Evolutionary conservation across 805 yeast genomes (phyloP).

Genomic region (Cyberlindnera euphorbiae): DNA sequence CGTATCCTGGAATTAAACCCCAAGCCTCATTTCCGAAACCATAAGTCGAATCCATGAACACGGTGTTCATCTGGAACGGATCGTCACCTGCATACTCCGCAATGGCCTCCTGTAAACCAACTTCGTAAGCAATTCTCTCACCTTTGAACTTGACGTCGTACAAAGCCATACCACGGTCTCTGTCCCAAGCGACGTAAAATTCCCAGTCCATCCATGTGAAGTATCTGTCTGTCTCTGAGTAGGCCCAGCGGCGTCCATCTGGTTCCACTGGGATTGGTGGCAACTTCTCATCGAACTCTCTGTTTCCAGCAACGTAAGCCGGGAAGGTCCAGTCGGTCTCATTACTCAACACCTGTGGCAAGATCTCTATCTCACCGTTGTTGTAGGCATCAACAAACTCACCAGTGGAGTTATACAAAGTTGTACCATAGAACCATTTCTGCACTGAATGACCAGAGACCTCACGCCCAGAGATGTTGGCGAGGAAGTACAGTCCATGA

Average conservation of each 20-base stretch:
- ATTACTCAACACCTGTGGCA: slow-evolving; percentile 13
- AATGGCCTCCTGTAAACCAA: slow-evolving; percentile 28
- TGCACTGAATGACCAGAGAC: slow-evolving; percentile 10
- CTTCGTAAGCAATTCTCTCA: slow-evolving; percentile 26
- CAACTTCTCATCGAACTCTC: slow-evolving; percentile 22
- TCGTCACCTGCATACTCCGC: slow-evolving; percentile 30
- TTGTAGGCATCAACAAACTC: slow-evolving; percentile 24
- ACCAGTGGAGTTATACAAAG: slow-evolving; percentile 20
- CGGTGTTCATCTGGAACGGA: slow-evolving; percentile 27
- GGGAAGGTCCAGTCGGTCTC: slow-evolving; percentile 12
- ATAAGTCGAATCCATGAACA: slow-evolving; percentile 24
- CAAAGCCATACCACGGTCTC: slow-evolving; percentile 25
- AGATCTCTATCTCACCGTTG: slow-evolving; percentile 15
- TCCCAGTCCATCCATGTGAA: slow-evolving; percentile 30
- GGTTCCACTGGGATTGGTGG: slow-evolving; percentile 25
- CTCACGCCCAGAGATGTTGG: slow-evolving; percentile 23
- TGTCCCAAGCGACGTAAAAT: slow-evolving; percentile 23
- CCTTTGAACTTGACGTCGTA: slow-evolving; percentile 27
- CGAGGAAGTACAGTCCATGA: slow-evolving; percentile 21
- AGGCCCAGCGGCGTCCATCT: slow-evolving; percentile 28
- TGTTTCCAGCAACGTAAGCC: slow-evolving; percentile 16
- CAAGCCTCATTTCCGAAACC: slow-evolving; percentile 28
- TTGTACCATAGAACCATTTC: slow-evolving; percentile 24
- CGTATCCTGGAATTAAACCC: slow-evolving; percentile 28
- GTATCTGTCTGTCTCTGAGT: slow-evolving; percentile 23